Evolutionary conservation across 2,329 filamentous ascomycete genomes (phyloP), one percentile per base, ranked within the genome.

Genomic region (Juglanconis sp.): DNA sequence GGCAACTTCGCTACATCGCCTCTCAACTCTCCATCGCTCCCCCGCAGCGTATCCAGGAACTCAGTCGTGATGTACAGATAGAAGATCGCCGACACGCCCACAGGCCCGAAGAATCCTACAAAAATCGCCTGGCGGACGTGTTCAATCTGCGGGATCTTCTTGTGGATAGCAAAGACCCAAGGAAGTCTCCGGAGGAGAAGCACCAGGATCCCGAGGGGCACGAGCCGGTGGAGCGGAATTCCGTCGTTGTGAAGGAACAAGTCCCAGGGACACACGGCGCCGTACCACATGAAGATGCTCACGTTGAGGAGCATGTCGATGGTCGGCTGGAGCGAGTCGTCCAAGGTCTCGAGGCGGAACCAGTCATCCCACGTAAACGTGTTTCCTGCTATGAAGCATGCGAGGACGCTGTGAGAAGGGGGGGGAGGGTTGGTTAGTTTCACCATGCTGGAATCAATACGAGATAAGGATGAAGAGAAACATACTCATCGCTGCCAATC

Each of bases 241-340:
- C 95, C 81, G 8, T 77, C 70, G 71, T 90, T 94, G 66, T 68
- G 66, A 1, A 81, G 73, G 65, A 97, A 96, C 32, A 76, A 77
- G 4, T 78, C 72, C 93, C 93, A 97, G 0, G 93, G 93, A 61
- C 89, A 91, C 10, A 93, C 85, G 0, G 91, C 91, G 3, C 92
- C 92, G 67, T 90, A 94, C 92, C 92, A 97, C 74, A 96, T 85
- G 72, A 97, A 97, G 44, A 97, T 84, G 17, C 87, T 81, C 3
- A 96, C 85, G 70, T 97, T 97, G 60, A 97, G 87, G 2, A 97
- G 81, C 92, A 96, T 96, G 72, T 97, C 92, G 50, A 97, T 90
- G 0, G 92, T 96, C 0, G 92, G 92, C 71, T 97, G 92, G n/a
- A 97, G 82, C 2, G 90, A 93, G 69, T 97, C 94, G 66, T 96